Conservation (phyloP, 202 grass and related monocot species). For the Panicum virgatum region DNA sequence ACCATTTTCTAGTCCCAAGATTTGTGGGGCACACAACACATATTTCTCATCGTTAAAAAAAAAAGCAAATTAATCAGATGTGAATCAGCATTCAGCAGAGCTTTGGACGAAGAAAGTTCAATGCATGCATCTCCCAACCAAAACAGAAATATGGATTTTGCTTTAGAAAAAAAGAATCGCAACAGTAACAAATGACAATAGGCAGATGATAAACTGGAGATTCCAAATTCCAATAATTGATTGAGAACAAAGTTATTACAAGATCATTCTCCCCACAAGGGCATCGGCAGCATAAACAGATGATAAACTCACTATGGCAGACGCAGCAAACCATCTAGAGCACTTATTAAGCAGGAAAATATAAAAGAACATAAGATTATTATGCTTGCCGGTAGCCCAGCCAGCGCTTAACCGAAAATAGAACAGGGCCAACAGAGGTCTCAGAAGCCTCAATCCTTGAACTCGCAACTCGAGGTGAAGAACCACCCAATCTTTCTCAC, state of each 20-base stretch:
- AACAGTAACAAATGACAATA: not conserved
- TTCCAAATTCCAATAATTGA: too few species aligned
- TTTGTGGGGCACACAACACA: too few species aligned
- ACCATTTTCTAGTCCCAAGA: too few species aligned
- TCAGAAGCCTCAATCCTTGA: constrained; percentile 28
- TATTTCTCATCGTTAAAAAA: too few species aligned
- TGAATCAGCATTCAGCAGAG: not conserved
- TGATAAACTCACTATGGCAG: constrained; percentile 83
- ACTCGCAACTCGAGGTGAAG: constrained; percentile 31
- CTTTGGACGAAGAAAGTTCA: not conserved
- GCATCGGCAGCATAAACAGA: constrained; percentile 28
- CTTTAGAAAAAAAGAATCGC: not conserved
- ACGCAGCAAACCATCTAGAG: constrained; percentile 81
- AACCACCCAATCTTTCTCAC: constrained; percentile 18
- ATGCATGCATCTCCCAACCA: not conserved
- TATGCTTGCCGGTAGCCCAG: constrained; percentile 36
- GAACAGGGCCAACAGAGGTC: constrained; percentile 29
- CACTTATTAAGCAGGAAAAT: constrained; percentile 47
- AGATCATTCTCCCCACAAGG: constrained; percentile 39
- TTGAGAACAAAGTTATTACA: constrained; percentile 27
- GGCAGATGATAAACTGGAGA: not conserved
- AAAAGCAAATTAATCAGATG: too few species aligned
- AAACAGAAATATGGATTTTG: not conserved
- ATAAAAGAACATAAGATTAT: constrained; percentile 31
- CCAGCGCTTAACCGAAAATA: constrained; percentile 58